phyloP scores from a whole-genome alignment of 768 basidiomycete species.

The Tylopilus sp. region DNA sequence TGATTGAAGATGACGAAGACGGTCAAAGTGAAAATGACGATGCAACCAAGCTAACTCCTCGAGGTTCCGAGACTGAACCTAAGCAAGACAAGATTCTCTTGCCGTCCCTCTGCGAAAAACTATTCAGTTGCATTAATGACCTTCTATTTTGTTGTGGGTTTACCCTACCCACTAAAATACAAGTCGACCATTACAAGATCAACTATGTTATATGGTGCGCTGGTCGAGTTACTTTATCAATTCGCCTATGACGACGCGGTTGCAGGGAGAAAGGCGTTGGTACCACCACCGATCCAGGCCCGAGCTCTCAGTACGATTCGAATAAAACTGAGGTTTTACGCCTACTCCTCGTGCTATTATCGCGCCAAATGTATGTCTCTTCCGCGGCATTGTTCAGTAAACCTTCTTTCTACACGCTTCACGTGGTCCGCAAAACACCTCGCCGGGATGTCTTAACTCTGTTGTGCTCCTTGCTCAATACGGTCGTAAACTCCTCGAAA shows the following conservation, averaged over 20 bases:
- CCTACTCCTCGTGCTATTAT: constrained; percentile 82
- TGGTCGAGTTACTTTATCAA: constrained; percentile 1
- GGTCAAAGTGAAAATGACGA: constrained; percentile 38
- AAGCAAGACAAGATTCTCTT: constrained; percentile 45
- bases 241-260: constrained; percentile 4
- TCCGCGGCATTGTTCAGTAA: constrained; percentile 65
- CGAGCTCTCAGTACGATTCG: constrained; percentile 59
- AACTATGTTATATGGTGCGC: constrained; percentile 86
- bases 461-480: constrained; percentile 91
- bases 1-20: constrained; percentile 86
- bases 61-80: constrained; percentile 18
- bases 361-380: constrained; percentile 85
- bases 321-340: constrained; percentile 91
- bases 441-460: constrained; percentile 86
- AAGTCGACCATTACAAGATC: constrained; percentile 78
- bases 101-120: constrained; percentile 77
- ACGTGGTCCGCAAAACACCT: constrained; percentile 72
- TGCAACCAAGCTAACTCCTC: constrained; percentile 21
- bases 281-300: constrained; percentile 71
- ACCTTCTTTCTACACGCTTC: constrained; percentile 73
- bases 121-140: constrained; percentile 80
- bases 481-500: constrained; percentile 68
- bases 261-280: constrained; percentile 93
- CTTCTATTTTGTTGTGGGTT: constrained; percentile 93
- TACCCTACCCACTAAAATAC: constrained; percentile 75